A percentile compares a stretch with the other conserved stretches of the same genome.
Evolutionary conservation across 2,329 filamentous ascomycete genomes (phyloP).

Genomic region (Colletotrichum scovillei): DNA sequence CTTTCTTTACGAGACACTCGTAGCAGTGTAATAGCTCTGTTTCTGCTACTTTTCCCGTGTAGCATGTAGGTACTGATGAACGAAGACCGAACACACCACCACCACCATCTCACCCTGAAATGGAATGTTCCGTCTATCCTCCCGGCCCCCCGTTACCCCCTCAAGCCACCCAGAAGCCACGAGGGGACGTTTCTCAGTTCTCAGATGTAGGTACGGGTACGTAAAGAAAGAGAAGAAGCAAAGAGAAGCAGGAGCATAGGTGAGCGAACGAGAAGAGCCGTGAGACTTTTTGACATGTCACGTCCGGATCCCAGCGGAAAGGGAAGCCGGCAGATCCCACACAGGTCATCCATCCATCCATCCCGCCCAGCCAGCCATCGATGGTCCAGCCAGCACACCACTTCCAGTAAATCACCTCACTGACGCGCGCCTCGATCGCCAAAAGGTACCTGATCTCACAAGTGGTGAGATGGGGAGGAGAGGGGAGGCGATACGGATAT

Average conservation of each 20-base stretch:
- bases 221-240: neutral
- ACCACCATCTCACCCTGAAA: neutral
- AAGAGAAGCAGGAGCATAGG: neutral
- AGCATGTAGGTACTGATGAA: neutral
- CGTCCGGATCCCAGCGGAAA: neutral
- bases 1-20: neutral
- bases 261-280: neutral
- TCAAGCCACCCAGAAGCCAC: constrained; percentile 1
- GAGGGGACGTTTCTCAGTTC: neutral
- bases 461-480: neutral
- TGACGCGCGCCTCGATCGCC: neutral
- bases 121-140: neutral
- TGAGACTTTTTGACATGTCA: constrained; percentile 5
- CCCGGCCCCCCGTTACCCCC: neutral
- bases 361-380: neutral
- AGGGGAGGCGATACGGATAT: neutral
- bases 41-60: neutral
- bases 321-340: constrained; percentile 6
- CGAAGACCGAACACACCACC: neutral
- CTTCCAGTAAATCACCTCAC: neutral
- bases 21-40: neutral
- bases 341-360: neutral
- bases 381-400: neutral
- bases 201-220: neutral
- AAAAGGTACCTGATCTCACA: neutral